A percentile compares a stretch with the other conserved stretches of the same genome.
Conservation (phyloP, 805 yeast genomes). For the Saitoella complicata region DNA sequence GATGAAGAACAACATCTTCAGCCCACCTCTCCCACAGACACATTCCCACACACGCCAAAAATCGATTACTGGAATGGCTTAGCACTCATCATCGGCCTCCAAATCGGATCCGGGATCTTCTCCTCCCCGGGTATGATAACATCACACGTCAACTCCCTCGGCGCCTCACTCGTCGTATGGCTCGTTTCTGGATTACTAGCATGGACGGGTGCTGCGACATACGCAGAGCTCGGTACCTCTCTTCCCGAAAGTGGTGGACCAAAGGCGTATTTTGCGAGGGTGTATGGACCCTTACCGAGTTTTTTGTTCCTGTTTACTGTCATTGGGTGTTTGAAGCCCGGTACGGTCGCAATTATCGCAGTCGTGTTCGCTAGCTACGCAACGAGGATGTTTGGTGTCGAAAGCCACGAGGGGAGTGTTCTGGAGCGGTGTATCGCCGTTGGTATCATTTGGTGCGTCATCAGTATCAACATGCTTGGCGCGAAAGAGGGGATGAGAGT, state of each 20-base stretch:
- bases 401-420: conserved; percentile 13
- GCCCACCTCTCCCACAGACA: neutral
- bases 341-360: conserved; percentile 26
- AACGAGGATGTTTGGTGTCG: conserved; percentile 12
- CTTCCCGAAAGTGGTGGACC: conserved; percentile 28
- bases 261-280: conserved; percentile 24
- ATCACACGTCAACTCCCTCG: conserved; percentile 24
- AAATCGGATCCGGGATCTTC: conserved; percentile 29
- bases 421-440: conserved; percentile 21
- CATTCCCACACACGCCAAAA: conserved; percentile 11
- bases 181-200: conserved; percentile 25
- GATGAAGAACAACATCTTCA: too few relatives aligned
- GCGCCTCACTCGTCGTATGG: conserved; percentile 25
- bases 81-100: conserved; percentile 26
- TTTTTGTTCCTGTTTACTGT: conserved; percentile 27
- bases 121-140: conserved; percentile 27
- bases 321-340: conserved; percentile 25
- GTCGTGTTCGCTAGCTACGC: conserved; percentile 26
- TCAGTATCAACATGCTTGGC: conserved; percentile 18
- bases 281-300: conserved; percentile 23
- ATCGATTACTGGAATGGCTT: conserved; percentile 22
- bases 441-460: conserved; percentile 15
- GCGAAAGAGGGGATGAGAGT: conserved; percentile 20
- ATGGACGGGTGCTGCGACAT: conserved; percentile 30
- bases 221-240: conserved; percentile 26